phyloP scores from a whole-genome alignment of 2,329 filamentous ascomycete genomes.

The Fusarium domesticum region DNA sequence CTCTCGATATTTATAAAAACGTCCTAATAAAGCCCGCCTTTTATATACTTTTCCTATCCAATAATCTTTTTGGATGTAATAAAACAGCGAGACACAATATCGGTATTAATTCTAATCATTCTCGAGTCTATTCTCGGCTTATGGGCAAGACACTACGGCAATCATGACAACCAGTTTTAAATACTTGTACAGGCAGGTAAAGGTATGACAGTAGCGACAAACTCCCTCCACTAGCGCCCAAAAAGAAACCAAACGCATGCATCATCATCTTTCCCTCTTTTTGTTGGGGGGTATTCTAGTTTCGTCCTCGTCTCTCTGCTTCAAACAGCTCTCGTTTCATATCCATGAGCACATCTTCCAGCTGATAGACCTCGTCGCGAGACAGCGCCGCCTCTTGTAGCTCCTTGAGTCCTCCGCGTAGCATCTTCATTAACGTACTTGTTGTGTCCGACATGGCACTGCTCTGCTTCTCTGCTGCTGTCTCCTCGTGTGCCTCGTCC shows the following conservation, averaged over 20 bases:
- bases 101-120: too few relatives aligned
- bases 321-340: slow-evolving; percentile 71
- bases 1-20: too few relatives aligned
- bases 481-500: slow-evolving; percentile 1
- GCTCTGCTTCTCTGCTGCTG: slow-evolving; percentile 3
- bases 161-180: slow-evolving; percentile 4
- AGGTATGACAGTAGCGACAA: too few relatives aligned
- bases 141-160: slow-evolving; percentile 15
- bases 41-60: too few relatives aligned
- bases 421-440: slow-evolving; percentile 31
- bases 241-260: slow-evolving; percentile 10
- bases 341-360: slow-evolving; percentile 79
- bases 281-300: slow-evolving; percentile 24
- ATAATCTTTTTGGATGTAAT: too few relatives aligned
- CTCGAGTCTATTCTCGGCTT: too few relatives aligned
- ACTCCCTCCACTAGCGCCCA: slow-evolving; percentile 6
- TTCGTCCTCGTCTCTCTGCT: slow-evolving; percentile 59
- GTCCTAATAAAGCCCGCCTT: too few relatives aligned
- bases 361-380: slow-evolving; percentile 62
- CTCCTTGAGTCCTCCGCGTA: slow-evolving; percentile 48
- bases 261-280: slow-evolving; percentile 20
- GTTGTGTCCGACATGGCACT: slow-evolving; percentile 12
- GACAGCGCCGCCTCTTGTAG: slow-evolving; percentile 60
- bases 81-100: too few relatives aligned
- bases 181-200: slow-evolving; percentile 18